Evolutionary conservation across 345 rosid species (phyloP).

Genomic region (Syzygium grande): DNA sequence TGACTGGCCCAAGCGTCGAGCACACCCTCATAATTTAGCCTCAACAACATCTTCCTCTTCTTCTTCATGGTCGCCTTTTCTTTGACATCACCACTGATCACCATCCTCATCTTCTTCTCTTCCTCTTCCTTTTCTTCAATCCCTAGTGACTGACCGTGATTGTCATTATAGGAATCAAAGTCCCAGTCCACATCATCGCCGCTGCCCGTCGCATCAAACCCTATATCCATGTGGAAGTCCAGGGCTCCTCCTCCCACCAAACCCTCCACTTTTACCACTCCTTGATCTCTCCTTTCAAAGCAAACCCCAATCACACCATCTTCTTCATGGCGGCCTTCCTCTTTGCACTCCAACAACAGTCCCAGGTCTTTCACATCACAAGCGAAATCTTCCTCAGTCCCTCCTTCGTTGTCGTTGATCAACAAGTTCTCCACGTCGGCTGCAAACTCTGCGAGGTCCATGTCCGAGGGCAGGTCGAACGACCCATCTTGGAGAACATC

Average conservation of each 20-base stretch:
- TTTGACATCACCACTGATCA: background rate
- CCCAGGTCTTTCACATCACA: constrained; percentile 23
- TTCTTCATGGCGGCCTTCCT: background rate
- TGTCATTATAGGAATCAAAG: background rate
- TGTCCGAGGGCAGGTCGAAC: constrained; percentile 45
- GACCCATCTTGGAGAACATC: background rate
- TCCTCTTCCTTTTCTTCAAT: background rate
- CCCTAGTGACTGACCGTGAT: background rate
- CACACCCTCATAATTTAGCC: constrained; percentile 57
- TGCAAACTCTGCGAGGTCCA: constrained; percentile 79
- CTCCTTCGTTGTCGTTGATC: constrained; percentile 26
- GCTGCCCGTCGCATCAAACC: background rate
- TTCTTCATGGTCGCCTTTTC: constrained; percentile 5
- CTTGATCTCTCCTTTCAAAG: background rate
- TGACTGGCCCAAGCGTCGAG: constrained; percentile 66
- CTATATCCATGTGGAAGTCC: background rate
- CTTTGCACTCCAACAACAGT: constrained; percentile 15
- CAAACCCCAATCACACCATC: background rate
- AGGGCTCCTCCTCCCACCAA: background rate
- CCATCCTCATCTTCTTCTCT: background rate
- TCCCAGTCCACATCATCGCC: background rate
- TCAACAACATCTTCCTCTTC: constrained; percentile 40
- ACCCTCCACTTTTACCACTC: background rate
- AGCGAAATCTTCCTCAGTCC: background rate
- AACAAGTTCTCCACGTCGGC: constrained; percentile 80